Evolutionary conservation across 2,329 filamentous ascomycete species (phyloP).

Genomic region (Nothopassalora personata): DNA sequence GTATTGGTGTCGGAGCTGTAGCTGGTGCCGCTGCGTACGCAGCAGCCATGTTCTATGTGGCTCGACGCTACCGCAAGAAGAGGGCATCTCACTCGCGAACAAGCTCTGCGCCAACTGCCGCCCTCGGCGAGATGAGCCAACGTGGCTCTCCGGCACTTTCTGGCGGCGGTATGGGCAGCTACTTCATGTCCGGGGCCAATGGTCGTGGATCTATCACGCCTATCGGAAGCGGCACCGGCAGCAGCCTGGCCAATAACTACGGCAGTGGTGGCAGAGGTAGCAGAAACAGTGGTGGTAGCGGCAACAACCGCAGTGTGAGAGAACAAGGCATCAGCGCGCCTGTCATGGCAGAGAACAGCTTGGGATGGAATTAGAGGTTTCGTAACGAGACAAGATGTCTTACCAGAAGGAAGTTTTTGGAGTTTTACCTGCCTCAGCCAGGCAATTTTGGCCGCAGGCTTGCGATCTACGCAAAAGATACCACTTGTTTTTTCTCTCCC

Average conservation of each 20-base stretch:
- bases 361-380: constrained; percentile 75
- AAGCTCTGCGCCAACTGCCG: constrained; percentile 65
- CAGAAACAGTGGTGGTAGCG: constrained; percentile 55
- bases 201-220: constrained; percentile 33
- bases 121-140: constrained; percentile 39
- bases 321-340: constrained; percentile 79
- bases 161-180: constrained; percentile 38
- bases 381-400: neutral
- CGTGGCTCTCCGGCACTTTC: constrained; percentile 23
- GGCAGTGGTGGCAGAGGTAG: constrained; percentile 38
- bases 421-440: neutral
- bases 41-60: constrained; percentile 89
- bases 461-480: neutral
- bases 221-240: constrained; percentile 28
- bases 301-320: constrained; percentile 58
- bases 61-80: constrained; percentile 83
- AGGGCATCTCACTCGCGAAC: constrained; percentile 61
- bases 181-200: constrained; percentile 64
- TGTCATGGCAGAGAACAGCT: constrained; percentile 87
- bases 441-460: neutral
- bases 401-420: neutral
- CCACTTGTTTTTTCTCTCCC: neutral
- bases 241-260: constrained; percentile 36
- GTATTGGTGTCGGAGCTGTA: constrained; percentile 71
- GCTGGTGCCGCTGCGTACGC: constrained; percentile 80